Evolutionary conservation across 495 filamentous ascomycete genomes (phyloP), one percentile per base, ranked within the genome.

Genomic region (Schizothecium vesticola): DNA sequence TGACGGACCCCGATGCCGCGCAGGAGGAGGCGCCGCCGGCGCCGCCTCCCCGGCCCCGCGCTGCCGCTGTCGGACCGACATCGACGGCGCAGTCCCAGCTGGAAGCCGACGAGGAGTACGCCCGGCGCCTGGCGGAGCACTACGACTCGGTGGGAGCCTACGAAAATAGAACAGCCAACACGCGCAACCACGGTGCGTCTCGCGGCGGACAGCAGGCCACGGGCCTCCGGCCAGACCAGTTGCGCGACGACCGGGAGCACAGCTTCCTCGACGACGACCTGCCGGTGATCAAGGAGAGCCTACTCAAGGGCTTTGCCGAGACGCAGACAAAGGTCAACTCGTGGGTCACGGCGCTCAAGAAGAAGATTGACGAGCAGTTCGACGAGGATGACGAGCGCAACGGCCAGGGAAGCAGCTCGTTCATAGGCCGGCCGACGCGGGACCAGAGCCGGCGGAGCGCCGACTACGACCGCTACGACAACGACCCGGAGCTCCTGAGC

Each of bases 211-310:
- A 85, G 77, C 79, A 86, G 79, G 43, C 43, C 16, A 81, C 80
- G 6, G 80, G 80, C 19, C 69, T 71, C 25, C 16, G 76, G 59
- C 82, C 79, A 36, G 84, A 76, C 73, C 82, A 77, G 74, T 84
- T 76, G 84, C 87, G 71, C 82, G 89, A 72, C 82, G 82, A 84
- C 36, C 77, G 78, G 43, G 85, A 88, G 69, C 92, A 90, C 73
- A 97, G 87, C 80, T 97, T 97, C 75, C 88, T 99, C 76, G 94
- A 99, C 76, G 95, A 99, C 74, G 95, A 99, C 72, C 85, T 99
- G 58, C 95, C 95, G 3, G 89, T 94, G 60, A 97, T 99, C 76
- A 90, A 89, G 67, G 92, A 96, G 74, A 97, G 96, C 70, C 86
- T 99, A 70, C 91, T 89, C 72, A 96, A 98, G 80, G 95, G 95